A percentile compares a stretch with the other conserved stretches of the same genome.
These are phyloP conservation scores for Spongispora temasekensis DNA, from an alignment of 1,284 basidiomycete genomes.

Conservation along the genomic window DNA sequence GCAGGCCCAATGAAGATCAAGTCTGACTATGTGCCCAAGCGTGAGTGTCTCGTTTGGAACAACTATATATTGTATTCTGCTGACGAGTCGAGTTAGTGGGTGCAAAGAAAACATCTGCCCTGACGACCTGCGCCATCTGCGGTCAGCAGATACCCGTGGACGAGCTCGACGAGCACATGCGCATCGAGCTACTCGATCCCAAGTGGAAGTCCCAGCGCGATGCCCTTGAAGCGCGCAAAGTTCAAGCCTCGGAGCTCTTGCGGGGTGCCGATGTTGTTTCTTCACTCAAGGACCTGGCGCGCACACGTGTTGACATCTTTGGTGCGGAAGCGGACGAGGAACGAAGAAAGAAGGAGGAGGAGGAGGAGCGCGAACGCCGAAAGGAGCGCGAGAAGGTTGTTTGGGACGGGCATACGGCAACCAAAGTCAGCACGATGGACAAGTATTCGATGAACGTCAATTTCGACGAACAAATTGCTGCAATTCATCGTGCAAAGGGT, in stretches of 20 bases:
- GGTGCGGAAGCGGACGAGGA: slow-evolving; percentile 91
- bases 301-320: slow-evolving; percentile 93
- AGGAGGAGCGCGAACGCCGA: slow-evolving; percentile 74
- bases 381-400: slow-evolving; percentile 90
- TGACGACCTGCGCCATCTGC: slow-evolving; percentile 91
- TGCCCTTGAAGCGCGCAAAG: slow-evolving; percentile 82
- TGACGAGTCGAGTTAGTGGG: slow-evolving; percentile 50
- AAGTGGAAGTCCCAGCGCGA: slow-evolving; percentile 96
- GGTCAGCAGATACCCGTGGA: slow-evolving; percentile 92
- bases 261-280: slow-evolving; percentile 90
- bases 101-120: slow-evolving; percentile 68
- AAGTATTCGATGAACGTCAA: slow-evolving; percentile 90
- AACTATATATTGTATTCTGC: neutral
- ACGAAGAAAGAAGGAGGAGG: slow-evolving; percentile 80
- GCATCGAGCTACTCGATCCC: slow-evolving; percentile 97
- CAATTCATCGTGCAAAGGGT: slow-evolving; percentile 88
- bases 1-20: slow-evolving; percentile 93
- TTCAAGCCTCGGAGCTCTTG: slow-evolving; percentile 86
- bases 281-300: slow-evolving; percentile 88
- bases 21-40: slow-evolving; percentile 94
- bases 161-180: slow-evolving; percentile 97
- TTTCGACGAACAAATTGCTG: slow-evolving; percentile 93
- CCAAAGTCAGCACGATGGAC: slow-evolving; percentile 84
- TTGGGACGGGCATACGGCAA: slow-evolving; percentile 95
- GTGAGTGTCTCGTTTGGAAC: slow-evolving; percentile 48